Evolutionary conservation across 441 rosid species (phyloP).

Genomic region (Euphorbia celastroides): DNA sequence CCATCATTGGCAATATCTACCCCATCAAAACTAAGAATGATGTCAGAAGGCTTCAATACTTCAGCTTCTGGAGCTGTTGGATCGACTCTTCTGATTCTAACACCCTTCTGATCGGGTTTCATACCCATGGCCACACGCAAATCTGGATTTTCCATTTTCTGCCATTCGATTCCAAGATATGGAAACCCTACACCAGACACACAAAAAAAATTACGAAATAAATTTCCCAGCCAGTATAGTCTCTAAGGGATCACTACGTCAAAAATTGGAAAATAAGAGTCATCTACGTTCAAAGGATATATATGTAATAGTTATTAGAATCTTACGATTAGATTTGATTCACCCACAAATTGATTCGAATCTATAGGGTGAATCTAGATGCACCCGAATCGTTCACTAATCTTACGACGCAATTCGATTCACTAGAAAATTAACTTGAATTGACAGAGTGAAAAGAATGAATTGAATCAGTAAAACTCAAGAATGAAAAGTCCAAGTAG

Average conservation of each 20-base stretch:
- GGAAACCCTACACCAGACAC: slow-evolving; percentile 50
- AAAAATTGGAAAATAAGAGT: neutral
- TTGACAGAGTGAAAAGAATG: too few relatives aligned
- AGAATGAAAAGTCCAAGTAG: too few relatives aligned
- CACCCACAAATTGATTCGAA: too few relatives aligned
- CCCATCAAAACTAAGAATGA: slow-evolving; percentile 80
- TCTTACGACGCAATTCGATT: too few relatives aligned
- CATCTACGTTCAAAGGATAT: neutral
- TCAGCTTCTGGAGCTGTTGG: slow-evolving; percentile 83
- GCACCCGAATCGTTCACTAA: too few relatives aligned
- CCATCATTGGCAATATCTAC: slow-evolving; percentile 94
- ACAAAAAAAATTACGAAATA: neutral
- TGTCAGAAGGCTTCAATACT: slow-evolving; percentile 77
- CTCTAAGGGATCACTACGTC: neutral
- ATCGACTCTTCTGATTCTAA: slow-evolving; percentile 80
- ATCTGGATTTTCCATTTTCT: slow-evolving; percentile 97
- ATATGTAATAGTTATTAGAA: too few relatives aligned
- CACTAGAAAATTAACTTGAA: too few relatives aligned
- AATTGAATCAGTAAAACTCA: too few relatives aligned
- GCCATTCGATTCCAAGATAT: slow-evolving; percentile 91
- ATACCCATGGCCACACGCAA: slow-evolving; percentile 76
- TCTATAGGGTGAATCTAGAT: too few relatives aligned
- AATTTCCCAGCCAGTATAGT: neutral
- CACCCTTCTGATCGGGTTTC: slow-evolving; percentile 83
- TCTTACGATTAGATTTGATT: too few relatives aligned